Evolutionary conservation across 805 yeast genomes (phyloP).

Genomic region (Millerago galiae): DNA sequence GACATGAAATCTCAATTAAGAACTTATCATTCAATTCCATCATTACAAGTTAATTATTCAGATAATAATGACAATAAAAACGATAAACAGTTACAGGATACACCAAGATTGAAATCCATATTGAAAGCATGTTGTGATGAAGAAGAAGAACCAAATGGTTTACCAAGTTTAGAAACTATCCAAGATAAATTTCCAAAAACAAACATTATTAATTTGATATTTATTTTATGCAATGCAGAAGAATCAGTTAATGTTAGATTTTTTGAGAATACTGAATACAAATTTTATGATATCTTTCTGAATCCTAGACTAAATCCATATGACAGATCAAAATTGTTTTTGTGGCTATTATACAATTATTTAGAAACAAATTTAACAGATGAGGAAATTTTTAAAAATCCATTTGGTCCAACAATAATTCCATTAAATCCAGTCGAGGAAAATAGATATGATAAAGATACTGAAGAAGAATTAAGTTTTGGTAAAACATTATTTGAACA

Average conservation of each 20-base stretch:
- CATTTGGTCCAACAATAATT: slow-evolving; percentile 48
- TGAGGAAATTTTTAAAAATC: slow-evolving; percentile 46
- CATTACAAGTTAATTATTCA: slow-evolving; percentile 63
- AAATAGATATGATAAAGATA: slow-evolving; percentile 32
- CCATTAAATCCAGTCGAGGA: slow-evolving; percentile 20
- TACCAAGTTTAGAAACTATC: slow-evolving; percentile 37
- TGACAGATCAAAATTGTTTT: slow-evolving; percentile 62
- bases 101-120: slow-evolving; percentile 87
- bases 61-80: slow-evolving; percentile 28
- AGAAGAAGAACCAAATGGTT: slow-evolving; percentile 40
- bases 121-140: slow-evolving; percentile 82
- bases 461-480: slow-evolving; percentile 35
- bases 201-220: slow-evolving; percentile 73
- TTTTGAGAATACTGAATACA: slow-evolving; percentile 29
- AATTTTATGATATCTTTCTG: slow-evolving; percentile 71
- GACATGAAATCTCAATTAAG: slow-evolving; percentile 93
- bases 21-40: slow-evolving; percentile 91
- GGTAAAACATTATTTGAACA: slow-evolving; percentile 35
- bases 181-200: slow-evolving; percentile 35
- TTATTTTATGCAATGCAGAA: slow-evolving; percentile 62
- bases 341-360: slow-evolving; percentile 81
- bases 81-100: slow-evolving; percentile 84
- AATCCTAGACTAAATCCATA: slow-evolving; percentile 52
- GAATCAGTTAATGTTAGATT: slow-evolving; percentile 39
- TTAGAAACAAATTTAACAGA: slow-evolving; percentile 63